Percentiles rank a stretch among this genome's conserved stretches.
Conservation (phyloP, 73 alveolate species). For the Tetrahymena borealis region DNA sequence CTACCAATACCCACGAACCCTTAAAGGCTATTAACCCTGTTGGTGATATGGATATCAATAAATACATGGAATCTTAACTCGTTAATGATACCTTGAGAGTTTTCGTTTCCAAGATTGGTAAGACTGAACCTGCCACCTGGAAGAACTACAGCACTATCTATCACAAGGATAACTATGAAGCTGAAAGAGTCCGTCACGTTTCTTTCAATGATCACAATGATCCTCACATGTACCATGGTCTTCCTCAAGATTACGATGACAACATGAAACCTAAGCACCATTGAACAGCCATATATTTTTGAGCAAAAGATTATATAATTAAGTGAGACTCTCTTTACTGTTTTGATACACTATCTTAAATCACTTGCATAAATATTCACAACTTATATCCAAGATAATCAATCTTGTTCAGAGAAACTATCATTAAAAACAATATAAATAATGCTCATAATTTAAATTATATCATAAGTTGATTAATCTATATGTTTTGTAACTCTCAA, state of each 20-base stretch:
- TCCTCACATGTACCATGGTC: constrained; percentile 42
- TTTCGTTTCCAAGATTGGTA: constrained; percentile 31
- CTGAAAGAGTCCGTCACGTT: constrained; percentile 48
- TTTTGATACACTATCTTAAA: too few species aligned
- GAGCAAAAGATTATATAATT: neutral
- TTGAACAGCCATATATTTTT: neutral
- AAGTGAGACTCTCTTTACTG: too few species aligned
- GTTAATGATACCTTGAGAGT: constrained; percentile 36
- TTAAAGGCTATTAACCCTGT: constrained; percentile 69
- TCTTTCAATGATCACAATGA: constrained; percentile 19
- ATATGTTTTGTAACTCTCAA: neutral
- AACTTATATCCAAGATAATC: too few species aligned
- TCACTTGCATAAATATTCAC: too few species aligned
- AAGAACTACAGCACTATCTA: constrained; percentile 19
- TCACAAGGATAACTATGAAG: constrained; percentile 32
- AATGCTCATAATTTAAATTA: neutral
- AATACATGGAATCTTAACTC: constrained; percentile 12
- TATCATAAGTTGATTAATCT: neutral
- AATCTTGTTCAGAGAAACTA: too few species aligned
- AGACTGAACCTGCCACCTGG: constrained; percentile 39
- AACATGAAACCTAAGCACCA: constrained; percentile 33
- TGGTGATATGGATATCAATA: constrained; percentile 72
- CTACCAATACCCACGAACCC: constrained; percentile 31
- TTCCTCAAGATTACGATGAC: constrained; percentile 41
- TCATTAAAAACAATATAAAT: neutral